phyloP scores from a whole-genome alignment of 371 early-diverging fungal genomes.

The Mucor circinelloides region DNA sequence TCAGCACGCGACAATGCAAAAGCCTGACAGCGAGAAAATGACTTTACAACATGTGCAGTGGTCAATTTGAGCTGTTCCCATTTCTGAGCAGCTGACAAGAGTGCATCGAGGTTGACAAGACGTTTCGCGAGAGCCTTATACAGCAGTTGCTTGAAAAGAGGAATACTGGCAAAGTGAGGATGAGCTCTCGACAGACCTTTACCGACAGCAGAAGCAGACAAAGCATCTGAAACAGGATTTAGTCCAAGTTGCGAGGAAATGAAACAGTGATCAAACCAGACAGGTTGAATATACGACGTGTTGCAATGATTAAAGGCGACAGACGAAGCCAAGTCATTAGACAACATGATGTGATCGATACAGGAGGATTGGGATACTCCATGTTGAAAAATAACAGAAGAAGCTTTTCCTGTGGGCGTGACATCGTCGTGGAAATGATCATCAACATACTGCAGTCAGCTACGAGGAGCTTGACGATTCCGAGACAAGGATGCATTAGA shows the following conservation, averaged over 20 bases:
- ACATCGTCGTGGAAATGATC: neutral
- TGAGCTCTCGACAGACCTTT: constrained; percentile 18
- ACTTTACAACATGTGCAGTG: neutral
- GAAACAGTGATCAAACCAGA: constrained; percentile 15
- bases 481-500: neutral
- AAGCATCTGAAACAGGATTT: neutral
- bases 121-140: no score
- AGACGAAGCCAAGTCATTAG: neutral
- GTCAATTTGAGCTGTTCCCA: constrained; percentile 7
- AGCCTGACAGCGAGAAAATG: neutral
- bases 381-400: constrained; percentile 2
- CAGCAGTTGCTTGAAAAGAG: neutral
- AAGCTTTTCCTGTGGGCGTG: neutral
- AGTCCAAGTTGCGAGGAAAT: no score
- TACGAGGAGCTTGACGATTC: neutral
- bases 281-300: neutral
- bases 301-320: neutral
- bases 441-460: neutral
- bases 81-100: neutral
- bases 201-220: neutral
- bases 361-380: constrained; percentile 1
- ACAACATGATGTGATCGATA: constrained; percentile 10
- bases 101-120: neutral
- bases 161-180: constrained; percentile 4
- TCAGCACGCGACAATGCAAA: neutral